Evolutionary conservation across 2,329 filamentous ascomycete genomes (phyloP).

Genomic region (Colletotrichum brevisporum): DNA sequence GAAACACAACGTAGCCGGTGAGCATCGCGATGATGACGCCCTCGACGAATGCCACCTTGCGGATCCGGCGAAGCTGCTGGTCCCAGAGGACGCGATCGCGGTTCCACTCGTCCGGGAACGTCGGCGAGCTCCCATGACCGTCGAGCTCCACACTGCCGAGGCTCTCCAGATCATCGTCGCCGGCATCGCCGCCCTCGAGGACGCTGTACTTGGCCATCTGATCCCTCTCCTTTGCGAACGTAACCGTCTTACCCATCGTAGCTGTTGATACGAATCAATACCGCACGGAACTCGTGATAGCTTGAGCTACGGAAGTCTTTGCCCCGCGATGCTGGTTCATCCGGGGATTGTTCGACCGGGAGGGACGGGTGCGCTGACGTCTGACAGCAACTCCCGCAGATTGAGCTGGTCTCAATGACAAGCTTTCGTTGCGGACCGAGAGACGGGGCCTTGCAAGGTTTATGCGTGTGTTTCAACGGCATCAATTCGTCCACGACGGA

Average conservation of each 20-base stretch:
- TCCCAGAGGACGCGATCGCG: conserved; percentile 20
- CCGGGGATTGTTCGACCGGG: not conserved
- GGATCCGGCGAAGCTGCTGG: conserved; percentile 5
- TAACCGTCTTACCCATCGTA: conserved; percentile 25
- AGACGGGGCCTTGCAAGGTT: conserved; percentile 12
- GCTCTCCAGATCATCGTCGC: conserved; percentile 19
- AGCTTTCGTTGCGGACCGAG: conserved; percentile 4
- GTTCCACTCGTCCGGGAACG: conserved; percentile 31
- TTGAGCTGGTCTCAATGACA: not conserved
- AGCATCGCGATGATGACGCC: conserved; percentile 12
- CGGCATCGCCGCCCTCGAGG: conserved; percentile 11
- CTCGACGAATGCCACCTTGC: conserved; percentile 10
- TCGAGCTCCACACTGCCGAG: conserved; percentile 13
- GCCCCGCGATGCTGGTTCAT: not conserved
- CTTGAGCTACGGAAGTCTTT: not conserved
- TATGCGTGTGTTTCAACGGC: not conserved
- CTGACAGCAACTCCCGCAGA: not conserved
- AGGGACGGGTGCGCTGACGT: not conserved
- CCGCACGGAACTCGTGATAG: too few relatives aligned
- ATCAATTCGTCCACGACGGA: conserved; percentile 2
- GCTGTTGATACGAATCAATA: not conserved
- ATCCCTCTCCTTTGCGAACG: not conserved
- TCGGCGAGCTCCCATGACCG: not conserved
- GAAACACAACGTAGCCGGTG: conserved; percentile 3
- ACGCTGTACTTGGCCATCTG: conserved; percentile 15